Percentiles rank a stretch among this genome's conserved stretches.
These are phyloP conservation scores for Chaetomiaceae sp. DNA, from an alignment of 2,329 filamentous ascomycete genomes.

Conservation along the genomic window DNA sequence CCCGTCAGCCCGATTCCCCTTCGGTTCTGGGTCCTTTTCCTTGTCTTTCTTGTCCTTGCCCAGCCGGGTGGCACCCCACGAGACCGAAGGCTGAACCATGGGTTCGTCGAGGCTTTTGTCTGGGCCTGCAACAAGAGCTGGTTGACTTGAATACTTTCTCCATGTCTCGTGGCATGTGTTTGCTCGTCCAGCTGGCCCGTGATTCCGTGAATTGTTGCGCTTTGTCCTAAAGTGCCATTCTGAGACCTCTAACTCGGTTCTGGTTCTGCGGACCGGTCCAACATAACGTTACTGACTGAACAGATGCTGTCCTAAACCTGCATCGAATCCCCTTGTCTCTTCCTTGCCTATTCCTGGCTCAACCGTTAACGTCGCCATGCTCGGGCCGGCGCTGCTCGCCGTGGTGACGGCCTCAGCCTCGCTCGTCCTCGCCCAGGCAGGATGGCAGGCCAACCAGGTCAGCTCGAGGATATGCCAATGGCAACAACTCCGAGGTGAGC, in stretches of 20 bases:
- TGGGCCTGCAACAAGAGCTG: neutral
- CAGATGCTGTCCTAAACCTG: conserved; percentile 1
- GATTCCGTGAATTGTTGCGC: neutral
- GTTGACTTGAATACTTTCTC: conserved; percentile 2
- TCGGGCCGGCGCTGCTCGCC: conserved; percentile 27
- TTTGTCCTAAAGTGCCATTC: neutral
- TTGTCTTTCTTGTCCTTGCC: neutral
- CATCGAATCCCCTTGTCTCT: neutral
- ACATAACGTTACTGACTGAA: neutral
- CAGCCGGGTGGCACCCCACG: neutral
- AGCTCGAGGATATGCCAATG: conserved; percentile 59
- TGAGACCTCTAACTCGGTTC: too few relatives aligned
- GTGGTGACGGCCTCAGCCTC: conserved; percentile 29
- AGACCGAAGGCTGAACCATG: neutral
- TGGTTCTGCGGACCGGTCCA: neutral
- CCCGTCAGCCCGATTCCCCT: conserved; percentile 6
- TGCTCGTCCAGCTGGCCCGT: neutral
- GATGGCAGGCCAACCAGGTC: conserved; percentile 49
- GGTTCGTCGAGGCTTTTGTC: conserved; percentile 10
- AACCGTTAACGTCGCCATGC: conserved; percentile 27
- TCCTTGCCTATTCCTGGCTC: neutral
- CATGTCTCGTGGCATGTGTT: conserved; percentile 5
- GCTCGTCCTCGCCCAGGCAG: conserved; percentile 37
- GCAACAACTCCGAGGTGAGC: conserved; percentile 42
- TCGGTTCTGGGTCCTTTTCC: neutral